Base-by-base conservation (phyloP, 2,329 filamentous ascomycete species). In the Aspergillus neoniger region DNA sequence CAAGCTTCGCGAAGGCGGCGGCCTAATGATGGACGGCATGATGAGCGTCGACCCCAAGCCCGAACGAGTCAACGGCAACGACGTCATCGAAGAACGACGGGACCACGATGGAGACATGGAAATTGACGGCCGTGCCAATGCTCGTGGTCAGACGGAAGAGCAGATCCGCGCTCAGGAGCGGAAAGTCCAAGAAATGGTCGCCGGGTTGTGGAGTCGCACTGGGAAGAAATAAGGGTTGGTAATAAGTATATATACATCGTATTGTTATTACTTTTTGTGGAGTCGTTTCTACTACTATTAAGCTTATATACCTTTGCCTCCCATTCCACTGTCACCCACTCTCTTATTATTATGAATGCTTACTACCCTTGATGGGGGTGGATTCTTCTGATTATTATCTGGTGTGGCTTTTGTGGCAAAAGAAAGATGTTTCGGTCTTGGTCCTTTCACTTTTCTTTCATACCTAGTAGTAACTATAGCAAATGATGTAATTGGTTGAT, bases 11-110 rank as follows among this genome's bases (percentile, higher is more conserved):
- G 86, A 87, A 43, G 86, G 85, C 28, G 83, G 84, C 30, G 83
- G 83, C 10, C 80, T 85, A 41, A 86, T 87, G 81, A 86, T 86
- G 84, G 85, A 88, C 59, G 86, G 85, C 5, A 82, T 82, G 4
- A 80, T 82, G 73, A 84, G 82, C 48, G 78, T 81, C 54, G 83
- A 87, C 65, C 86, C 86, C 3, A 80, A 79, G 59, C 78, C 77
- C 3, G 78, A 81, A 62, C 72, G 71, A 23, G 79, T 81, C 19
- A 76, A 79, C 64, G 79, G 79, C 1, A 76, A 73, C 60, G 74
- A 79, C 39, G 75, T 80, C 32, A 65, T 75, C 48, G 75, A 77
- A 47, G 77, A 79, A 23, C 66, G 71, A 28, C 67, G 65, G 2
- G 61, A 70, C 36, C 67, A 71, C 28, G 67, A 63, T 15, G 65